phyloP scores from a whole-genome alignment of 768 basidiomycete genomes.

The Cystobasidium onofrii region DNA sequence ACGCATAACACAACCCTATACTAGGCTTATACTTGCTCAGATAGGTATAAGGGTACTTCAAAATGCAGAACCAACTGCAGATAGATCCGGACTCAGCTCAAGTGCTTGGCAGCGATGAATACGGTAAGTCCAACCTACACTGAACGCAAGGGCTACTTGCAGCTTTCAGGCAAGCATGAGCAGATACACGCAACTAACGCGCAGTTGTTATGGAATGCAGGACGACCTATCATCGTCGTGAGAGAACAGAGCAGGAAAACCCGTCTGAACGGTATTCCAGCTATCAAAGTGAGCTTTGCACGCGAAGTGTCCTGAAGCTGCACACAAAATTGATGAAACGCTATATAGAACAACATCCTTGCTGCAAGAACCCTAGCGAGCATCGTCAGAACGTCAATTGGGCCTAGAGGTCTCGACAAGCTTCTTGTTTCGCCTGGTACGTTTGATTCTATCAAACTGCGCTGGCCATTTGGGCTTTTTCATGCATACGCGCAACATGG shows the following conservation, averaged over 20 bases:
- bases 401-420: conserved; percentile 84
- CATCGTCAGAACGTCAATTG: conserved; percentile 88
- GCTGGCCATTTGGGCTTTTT: background rate
- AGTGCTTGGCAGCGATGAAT: conserved; percentile 18
- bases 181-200: background rate
- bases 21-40: background rate
- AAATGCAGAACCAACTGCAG: background rate
- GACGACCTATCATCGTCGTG: conserved; percentile 60
- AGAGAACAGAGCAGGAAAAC: conserved; percentile 89
- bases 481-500: background rate
- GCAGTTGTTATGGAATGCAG: background rate
- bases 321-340: conserved; percentile 47
- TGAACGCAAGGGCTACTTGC: background rate
- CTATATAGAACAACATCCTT: conserved; percentile 61
- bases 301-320: conserved; percentile 10
- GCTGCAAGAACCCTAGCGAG: conserved; percentile 88
- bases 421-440: conserved; percentile 62
- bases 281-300: conserved; percentile 65
- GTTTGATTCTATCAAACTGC: background rate
- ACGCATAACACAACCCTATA: background rate
- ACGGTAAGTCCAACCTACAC: background rate
- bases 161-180: background rate
- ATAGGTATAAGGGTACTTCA: background rate
- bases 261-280: conserved; percentile 80
- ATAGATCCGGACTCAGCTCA: conserved; percentile 30